These are phyloP conservation scores for Entophlyctis luteolus DNA, from an alignment of 192 early-diverging fungal genomes.

Conservation along the genomic window DNA sequence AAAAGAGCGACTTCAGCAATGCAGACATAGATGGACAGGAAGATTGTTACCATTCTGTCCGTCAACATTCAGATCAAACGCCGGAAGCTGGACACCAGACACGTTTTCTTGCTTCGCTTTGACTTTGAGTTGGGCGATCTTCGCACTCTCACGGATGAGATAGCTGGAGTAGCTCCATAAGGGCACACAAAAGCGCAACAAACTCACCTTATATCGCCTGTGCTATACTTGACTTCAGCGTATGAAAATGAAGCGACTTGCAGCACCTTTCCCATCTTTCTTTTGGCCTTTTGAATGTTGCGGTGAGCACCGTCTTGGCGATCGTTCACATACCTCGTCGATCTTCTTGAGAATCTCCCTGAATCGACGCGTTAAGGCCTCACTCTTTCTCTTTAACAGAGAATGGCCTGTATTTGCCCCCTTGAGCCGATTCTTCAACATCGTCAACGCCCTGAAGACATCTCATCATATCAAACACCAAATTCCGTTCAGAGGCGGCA, in stretches of 20 bases:
- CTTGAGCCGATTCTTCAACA: constrained; percentile 92
- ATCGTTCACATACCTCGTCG: constrained; percentile 70
- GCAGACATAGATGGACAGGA: not conserved
- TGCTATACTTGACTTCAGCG: constrained; percentile 93
- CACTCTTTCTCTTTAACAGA: constrained; percentile 94
- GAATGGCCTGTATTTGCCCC: constrained; percentile 98
- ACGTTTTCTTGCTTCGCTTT: constrained; percentile 94
- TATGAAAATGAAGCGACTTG: constrained; percentile 96
- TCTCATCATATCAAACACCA: not conserved
- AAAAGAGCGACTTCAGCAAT: constrained; percentile 10
- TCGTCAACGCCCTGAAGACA: constrained; percentile 80
- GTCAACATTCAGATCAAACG: constrained; percentile 82
- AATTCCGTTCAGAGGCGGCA: constrained; percentile 15
- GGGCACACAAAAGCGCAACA: not conserved
- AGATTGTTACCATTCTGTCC: constrained; percentile 73
- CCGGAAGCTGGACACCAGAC: constrained; percentile 91
- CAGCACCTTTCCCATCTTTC: constrained; percentile 98
- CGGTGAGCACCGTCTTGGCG: not conserved
- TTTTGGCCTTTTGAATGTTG: constrained; percentile 67
- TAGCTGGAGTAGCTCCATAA: constrained; percentile 52
- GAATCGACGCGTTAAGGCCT: constrained; percentile 93
- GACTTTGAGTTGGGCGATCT: constrained; percentile 86
- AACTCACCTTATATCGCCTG: constrained; percentile 86
- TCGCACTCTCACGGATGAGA: constrained; percentile 92
- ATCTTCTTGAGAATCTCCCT: constrained; percentile 92